Conservation (phyloP, 352 stramenopile species). For the Sclerospora graminicola region DNA sequence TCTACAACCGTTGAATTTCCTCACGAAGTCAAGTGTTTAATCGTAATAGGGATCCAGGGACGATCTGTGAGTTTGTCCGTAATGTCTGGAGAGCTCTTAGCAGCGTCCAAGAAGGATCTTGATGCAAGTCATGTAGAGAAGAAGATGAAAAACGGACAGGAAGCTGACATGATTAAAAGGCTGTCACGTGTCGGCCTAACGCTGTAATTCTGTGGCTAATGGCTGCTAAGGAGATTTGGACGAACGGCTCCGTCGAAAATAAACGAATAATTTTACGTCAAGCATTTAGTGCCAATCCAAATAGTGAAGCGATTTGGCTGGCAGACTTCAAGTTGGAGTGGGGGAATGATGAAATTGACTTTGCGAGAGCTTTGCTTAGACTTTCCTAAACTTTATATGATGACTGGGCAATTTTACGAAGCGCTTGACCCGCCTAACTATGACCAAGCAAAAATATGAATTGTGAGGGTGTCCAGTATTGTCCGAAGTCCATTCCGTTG, state of each 20-base stretch:
- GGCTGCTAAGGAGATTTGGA: too few species aligned
- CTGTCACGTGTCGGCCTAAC: conserved; percentile 88
- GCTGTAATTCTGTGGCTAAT: conserved; percentile 97
- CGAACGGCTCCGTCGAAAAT: conserved; percentile 87
- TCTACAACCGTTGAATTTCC: conserved; percentile 22
- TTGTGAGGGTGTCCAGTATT: conserved; percentile 88
- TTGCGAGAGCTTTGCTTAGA: conserved; percentile 82
- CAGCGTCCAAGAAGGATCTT: conserved; percentile 18
- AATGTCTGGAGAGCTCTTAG: conserved; percentile 25
- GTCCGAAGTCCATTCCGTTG: too few species aligned
- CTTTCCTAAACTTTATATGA: conserved; percentile 97
- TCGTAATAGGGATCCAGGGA: conserved; percentile 40
- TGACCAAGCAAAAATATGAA: conserved; percentile 86
- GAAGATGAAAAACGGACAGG: too few species aligned
- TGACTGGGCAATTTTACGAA: conserved; percentile 93
- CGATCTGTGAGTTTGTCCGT: conserved; percentile 26
- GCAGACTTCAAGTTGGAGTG: conserved; percentile 97
- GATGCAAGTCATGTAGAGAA: conserved; percentile 5
- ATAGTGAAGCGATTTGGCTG: too few species aligned
- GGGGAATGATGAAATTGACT: conserved; percentile 95
- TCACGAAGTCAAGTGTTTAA: conserved; percentile 36
- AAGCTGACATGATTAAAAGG: too few species aligned
- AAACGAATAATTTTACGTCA: conserved; percentile 90
- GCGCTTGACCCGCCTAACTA: conserved; percentile 35
- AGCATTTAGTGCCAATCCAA: too few species aligned